Evolutionary conservation across 148 eudicot genomes (phyloP).

Genomic region (Arctostaphylos glauca): DNA sequence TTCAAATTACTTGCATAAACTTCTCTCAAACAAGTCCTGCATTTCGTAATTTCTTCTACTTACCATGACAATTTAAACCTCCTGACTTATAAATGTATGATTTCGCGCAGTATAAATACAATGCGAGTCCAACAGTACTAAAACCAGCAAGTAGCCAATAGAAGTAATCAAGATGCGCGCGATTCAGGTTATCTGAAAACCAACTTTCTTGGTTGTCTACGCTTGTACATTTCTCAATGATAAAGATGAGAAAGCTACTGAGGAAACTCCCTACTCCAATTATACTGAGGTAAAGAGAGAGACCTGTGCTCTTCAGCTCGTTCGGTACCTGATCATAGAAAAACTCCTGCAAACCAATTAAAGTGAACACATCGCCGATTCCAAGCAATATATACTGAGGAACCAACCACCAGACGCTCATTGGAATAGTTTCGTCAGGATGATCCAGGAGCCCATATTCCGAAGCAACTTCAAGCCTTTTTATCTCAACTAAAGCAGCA

Average conservation of each 20-base stretch:
- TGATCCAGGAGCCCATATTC: constrained; percentile 26
- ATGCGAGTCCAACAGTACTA: constrained; percentile 17
- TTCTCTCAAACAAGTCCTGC: neutral
- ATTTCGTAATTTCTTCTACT: neutral
- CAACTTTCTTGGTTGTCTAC: constrained; percentile 36
- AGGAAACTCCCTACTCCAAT: constrained; percentile 40
- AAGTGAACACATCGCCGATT: constrained; percentile 34
- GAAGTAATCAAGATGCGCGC: constrained; percentile 63
- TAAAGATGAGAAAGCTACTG: constrained; percentile 35
- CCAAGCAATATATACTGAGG: constrained; percentile 41
- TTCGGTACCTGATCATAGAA: constrained; percentile 44
- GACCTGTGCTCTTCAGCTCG: constrained; percentile 38
- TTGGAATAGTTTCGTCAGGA: constrained; percentile 26
- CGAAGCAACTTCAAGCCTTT: constrained; percentile 21
- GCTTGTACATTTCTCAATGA: constrained; percentile 24
- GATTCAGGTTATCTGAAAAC: constrained; percentile 57
- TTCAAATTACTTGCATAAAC: neutral
- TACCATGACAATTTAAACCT: neutral
- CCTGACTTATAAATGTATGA: constrained; percentile 27
- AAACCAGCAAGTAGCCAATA: constrained; percentile 56
- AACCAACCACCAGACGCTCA: constrained; percentile 49
- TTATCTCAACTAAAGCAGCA: constrained; percentile 31
- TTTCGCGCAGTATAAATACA: constrained; percentile 23
- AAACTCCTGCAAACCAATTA: constrained; percentile 47
- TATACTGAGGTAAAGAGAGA: constrained; percentile 31